These are phyloP conservation scores for Jamesozyma jinghongensis DNA, from an alignment of 805 yeast genomes.

Conservation along the genomic window DNA sequence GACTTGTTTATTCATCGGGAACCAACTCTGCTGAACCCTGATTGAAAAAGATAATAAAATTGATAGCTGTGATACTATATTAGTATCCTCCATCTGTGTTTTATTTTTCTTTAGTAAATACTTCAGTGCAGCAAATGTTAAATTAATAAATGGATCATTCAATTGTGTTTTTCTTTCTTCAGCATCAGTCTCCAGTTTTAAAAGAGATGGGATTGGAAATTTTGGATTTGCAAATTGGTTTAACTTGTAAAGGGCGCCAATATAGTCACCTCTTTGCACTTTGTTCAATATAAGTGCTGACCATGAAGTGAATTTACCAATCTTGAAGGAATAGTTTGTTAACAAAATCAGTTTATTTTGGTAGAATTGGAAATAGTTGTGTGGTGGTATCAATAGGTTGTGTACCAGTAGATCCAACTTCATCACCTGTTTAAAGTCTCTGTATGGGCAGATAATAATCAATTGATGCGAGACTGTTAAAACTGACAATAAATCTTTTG, in stretches of 20 bases:
- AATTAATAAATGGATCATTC: conserved; percentile 22
- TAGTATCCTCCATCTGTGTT: too few species aligned
- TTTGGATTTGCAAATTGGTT: conserved; percentile 13
- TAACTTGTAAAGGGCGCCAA: conserved; percentile 21
- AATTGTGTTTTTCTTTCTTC: conserved; percentile 18
- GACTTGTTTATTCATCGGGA: not conserved
- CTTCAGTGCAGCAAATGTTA: conserved; percentile 24
- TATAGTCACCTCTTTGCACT: conserved; percentile 24
- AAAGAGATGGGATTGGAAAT: conserved; percentile 12
- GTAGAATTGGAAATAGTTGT: conserved; percentile 15
- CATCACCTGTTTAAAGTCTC: conserved; percentile 8
- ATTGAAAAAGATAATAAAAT: conserved; percentile 2
- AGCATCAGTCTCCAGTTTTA: conserved; percentile 11
- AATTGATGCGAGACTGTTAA: conserved; percentile 24
- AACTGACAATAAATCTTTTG: conserved; percentile 12
- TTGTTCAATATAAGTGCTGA: conserved; percentile 22
- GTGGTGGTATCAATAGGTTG: conserved; percentile 22
- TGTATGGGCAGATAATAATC: conserved; percentile 12
- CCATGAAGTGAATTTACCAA: conserved; percentile 27
- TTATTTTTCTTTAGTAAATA: conserved; percentile 13
- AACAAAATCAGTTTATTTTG: conserved; percentile 15
- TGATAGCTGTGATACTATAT: not conserved
- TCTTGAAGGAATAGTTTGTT: conserved; percentile 21
- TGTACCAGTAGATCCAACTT: conserved; percentile 20
- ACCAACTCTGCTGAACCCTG: conserved; percentile 2